Percentiles rank a stretch among this genome's conserved stretches.
Evolutionary conservation across 768 basidiomycete genomes (phyloP).

Genomic region (Suillus variegatus): DNA sequence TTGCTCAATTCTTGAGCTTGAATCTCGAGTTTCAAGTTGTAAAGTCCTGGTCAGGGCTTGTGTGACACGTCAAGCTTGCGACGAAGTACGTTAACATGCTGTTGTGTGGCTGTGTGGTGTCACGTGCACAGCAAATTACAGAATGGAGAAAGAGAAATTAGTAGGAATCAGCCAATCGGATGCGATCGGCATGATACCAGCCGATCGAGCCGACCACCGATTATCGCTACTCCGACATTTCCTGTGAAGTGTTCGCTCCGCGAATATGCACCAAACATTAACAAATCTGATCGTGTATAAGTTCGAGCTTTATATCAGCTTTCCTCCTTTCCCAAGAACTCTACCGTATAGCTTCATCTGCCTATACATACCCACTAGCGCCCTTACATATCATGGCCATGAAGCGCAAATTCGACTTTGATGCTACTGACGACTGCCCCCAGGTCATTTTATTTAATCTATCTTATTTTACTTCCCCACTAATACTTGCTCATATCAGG

Average conservation of each 20-base stretch:
- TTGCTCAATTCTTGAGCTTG: neutral
- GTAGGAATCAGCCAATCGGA: conserved; percentile 29
- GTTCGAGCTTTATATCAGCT: conserved; percentile 25
- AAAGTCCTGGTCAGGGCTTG: neutral
- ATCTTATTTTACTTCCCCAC: conserved; percentile 23
- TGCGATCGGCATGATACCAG: conserved; percentile 18
- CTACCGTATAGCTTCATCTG: conserved; percentile 9
- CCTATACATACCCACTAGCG: conserved; percentile 12
- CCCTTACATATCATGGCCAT: conserved; percentile 50
- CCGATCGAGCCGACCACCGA: conserved; percentile 18
- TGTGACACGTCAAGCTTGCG: conserved; percentile 1
- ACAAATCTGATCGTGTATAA: conserved; percentile 31
- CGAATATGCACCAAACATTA: conserved; percentile 25
- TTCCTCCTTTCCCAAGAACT: conserved; percentile 28
- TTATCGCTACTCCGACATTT: conserved; percentile 19
- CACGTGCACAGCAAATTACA: conserved; percentile 1
- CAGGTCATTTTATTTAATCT: conserved; percentile 36
- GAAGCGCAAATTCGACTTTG: conserved; percentile 75
- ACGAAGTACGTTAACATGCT: neutral
- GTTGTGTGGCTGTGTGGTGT: neutral
- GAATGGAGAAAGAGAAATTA: conserved; percentile 8
- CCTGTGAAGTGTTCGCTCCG: conserved; percentile 19
- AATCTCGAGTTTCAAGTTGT: neutral
- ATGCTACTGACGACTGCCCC: conserved; percentile 52
- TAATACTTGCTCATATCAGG: conserved; percentile 35